phyloP scores from a whole-genome alignment of 208 protist species.

The Tritrichomonas musculus region DNA sequence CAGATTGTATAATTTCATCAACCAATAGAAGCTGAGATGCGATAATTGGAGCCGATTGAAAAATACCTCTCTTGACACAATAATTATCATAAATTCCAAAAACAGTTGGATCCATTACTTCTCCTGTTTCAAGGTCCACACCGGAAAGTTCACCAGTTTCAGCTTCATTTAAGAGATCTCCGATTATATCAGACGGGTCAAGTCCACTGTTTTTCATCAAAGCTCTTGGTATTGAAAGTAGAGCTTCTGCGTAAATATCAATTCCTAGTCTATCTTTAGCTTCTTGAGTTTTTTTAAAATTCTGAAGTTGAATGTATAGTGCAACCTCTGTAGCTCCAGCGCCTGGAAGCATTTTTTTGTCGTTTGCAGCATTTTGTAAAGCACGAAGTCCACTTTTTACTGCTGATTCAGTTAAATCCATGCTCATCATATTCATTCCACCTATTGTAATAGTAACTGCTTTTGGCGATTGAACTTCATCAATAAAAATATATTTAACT shows the following conservation, averaged over 20 bases:
- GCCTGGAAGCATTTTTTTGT: neutral
- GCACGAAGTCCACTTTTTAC: neutral
- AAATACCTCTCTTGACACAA: slow-evolving; percentile 91
- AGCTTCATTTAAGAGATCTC: slow-evolving; percentile 64
- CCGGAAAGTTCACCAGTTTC: slow-evolving; percentile 59
- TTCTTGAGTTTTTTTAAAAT: neutral
- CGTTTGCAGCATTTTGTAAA: neutral
- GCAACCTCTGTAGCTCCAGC: neutral
- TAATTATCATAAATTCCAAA: slow-evolving; percentile 95
- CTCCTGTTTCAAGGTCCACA: slow-evolving; percentile 89
- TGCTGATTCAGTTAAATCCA: neutral
- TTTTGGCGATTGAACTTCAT: slow-evolving; percentile 21
- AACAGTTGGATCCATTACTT: slow-evolving; percentile 75
- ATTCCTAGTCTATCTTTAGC: neutral
- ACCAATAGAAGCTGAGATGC: slow-evolving; percentile 93
- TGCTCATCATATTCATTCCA: neutral
- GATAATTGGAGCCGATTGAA: slow-evolving; percentile 77
- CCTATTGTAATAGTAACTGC: neutral
- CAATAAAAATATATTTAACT: neutral
- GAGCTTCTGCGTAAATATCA: neutral
- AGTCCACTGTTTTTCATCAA: neutral
- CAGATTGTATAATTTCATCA: slow-evolving; percentile 98
- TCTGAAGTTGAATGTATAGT: neutral
- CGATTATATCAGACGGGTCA: neutral
- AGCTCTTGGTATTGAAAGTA: neutral